These are phyloP conservation scores for Monosporozyma siamensis DNA, from an alignment of 805 yeast species.

Conservation along the genomic window DNA sequence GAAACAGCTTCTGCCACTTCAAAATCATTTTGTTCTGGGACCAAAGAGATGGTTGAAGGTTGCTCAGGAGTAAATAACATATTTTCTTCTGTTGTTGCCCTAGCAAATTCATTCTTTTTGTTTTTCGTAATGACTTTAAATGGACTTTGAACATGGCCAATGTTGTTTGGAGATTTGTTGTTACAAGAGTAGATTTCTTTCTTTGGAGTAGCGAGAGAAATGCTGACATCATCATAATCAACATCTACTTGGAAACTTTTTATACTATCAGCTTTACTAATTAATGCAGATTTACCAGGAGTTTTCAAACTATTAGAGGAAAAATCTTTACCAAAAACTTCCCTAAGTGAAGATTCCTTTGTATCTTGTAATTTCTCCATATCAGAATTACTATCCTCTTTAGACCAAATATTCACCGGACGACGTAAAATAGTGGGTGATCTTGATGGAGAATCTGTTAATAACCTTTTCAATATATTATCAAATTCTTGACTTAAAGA, in stretches of 20 bases:
- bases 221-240: not conserved
- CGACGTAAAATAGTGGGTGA: not conserved
- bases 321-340: constrained; percentile 14
- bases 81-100: too few species aligned
- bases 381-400: not conserved
- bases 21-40: too few species aligned
- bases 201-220: constrained; percentile 7
- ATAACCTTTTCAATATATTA: constrained; percentile 3
- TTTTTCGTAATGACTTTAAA: constrained; percentile 19
- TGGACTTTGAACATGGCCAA: constrained; percentile 21
- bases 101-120: too few species aligned
- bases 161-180: not conserved
- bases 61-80: too few species aligned
- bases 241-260: constrained; percentile 16
- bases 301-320: constrained; percentile 11
- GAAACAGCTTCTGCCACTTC: too few species aligned
- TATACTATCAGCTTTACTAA: constrained; percentile 17
- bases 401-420: constrained; percentile 7
- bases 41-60: too few species aligned
- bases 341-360: constrained; percentile 1
- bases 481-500: constrained; percentile 9
- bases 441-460: constrained; percentile 2
- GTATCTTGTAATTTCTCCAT: not conserved
- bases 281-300: constrained; percentile 15
- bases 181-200: constrained; percentile 1